Percentiles rank a stretch among this genome's conserved stretches.
Evolutionary conservation across 148 eudicot species (phyloP).

Genomic region (Agrostemma githago): DNA sequence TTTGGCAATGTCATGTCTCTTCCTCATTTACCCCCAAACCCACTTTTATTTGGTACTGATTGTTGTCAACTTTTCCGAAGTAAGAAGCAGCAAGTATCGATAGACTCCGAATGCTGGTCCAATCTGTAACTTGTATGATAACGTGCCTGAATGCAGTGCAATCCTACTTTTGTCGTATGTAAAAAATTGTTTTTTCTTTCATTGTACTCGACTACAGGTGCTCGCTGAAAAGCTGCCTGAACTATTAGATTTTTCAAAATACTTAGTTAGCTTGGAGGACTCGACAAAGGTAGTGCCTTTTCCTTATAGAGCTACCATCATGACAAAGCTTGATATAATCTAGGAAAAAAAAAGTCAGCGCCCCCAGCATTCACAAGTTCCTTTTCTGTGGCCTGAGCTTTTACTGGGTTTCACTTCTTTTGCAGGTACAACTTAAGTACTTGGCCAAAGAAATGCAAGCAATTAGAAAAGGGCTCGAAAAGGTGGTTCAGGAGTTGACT

Average conservation of each 20-base stretch:
- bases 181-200: neutral
- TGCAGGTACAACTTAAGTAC: constrained; percentile 62
- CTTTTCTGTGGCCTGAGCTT: neutral
- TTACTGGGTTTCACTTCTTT: neutral
- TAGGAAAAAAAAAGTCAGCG: constrained; percentile 17
- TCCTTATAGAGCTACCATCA: neutral
- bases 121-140: neutral
- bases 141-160: neutral
- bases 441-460: constrained; percentile 87
- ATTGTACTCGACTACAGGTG: constrained; percentile 39
- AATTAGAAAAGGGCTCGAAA: constrained; percentile 62
- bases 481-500: constrained; percentile 63
- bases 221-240: constrained; percentile 82
- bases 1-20: neutral
- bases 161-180: neutral
- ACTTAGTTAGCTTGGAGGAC: constrained; percentile 75
- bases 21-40: neutral
- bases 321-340: constrained; percentile 7
- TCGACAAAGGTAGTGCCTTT: constrained; percentile 67
- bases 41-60: neutral
- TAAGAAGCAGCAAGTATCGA: neutral
- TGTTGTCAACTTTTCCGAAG: neutral
- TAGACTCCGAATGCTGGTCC: neutral
- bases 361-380: constrained; percentile 24
- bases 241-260: constrained; percentile 78